phyloP scores from a whole-genome alignment of 2,329 filamentous ascomycete species.

The Periconia sp. region DNA sequence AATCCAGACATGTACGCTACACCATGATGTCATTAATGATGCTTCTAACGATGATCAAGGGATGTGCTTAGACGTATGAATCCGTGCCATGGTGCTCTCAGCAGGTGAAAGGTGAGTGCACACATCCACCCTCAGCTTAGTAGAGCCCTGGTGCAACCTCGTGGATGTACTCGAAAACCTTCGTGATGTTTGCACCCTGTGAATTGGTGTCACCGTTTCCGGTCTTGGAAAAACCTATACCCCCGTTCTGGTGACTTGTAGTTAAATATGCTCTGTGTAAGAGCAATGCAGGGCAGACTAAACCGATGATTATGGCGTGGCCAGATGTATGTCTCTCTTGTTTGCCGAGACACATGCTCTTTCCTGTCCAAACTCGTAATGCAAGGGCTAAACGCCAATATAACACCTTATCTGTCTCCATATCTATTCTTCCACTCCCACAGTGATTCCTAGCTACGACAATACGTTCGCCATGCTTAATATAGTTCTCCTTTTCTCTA shows the following conservation, averaged over 20 bases:
- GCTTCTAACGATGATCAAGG: slow-evolving; percentile 37
- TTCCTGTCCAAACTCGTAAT: not conserved
- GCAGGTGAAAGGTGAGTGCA: slow-evolving; percentile 5
- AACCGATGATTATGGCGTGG: no score
- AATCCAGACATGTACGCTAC: slow-evolving; percentile 39
- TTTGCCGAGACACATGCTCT: no score
- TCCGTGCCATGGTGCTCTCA: not conserved
- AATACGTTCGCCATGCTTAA: not conserved
- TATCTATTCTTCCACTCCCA: not conserved
- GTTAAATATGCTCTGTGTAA: no score
- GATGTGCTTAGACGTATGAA: slow-evolving; percentile 9
- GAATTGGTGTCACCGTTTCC: no score
- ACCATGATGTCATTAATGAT: slow-evolving; percentile 28
- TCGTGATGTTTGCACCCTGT: no score
- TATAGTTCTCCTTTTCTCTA: not conserved
- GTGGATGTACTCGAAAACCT: not conserved
- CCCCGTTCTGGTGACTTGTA: no score
- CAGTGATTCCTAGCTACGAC: not conserved
- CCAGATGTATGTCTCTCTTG: no score
- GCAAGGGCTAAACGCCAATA: not conserved
- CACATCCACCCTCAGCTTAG: not conserved
- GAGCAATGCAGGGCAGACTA: no score
- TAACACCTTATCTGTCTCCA: not conserved
- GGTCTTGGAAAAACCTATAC: no score
- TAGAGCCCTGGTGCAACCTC: not conserved